Evolutionary conservation across 305 asterid genomes (phyloP), one percentile per base, ranked within the genome.

Genomic region (Lippia alba): DNA sequence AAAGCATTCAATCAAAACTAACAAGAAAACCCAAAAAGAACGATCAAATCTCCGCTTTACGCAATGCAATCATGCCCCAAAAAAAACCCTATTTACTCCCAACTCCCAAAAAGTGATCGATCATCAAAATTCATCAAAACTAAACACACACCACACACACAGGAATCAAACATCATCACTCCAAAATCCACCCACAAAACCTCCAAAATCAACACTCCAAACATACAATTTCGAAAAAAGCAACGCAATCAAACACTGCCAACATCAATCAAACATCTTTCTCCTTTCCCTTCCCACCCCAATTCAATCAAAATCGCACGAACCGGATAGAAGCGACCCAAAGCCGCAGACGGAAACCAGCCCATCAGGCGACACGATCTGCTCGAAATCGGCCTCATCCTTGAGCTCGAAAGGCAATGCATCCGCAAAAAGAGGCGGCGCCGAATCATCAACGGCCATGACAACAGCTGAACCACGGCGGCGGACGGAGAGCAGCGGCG

Each of bases 321-420:
- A n/a, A n/a, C 99, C 97, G 14, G 99, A 91, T 71, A 91, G 96
- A 48, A 94, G 96, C 60, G 99, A 94, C 59, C 99, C 99, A 75
- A 94, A 91, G 76, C 99, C 99, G 58, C 97, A 91, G 34, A 94
- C 0, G 4, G 97, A 88, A 66, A 94, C 71, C 10, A 90, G 85
- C 32, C 96, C 99, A 30, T 94, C 94, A 45, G 95, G 75, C n/a
- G 96, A 83, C 56, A 90, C 83, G 72, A 91, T 82, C 24, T 49
- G 78, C 60, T 91, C 97, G 49, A 94, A 91, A 83, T 90, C 96
- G 66, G 86, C 71, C 61, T 91, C 97, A 3, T 79, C 57, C 50
- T 71, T 61, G 15, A 94, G 97, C 67, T 94, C 99, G 56, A 83
- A 66, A 8, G 94, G 90, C 55, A 45, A 51, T n/a, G 64, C 54